Percentiles rank a stretch among this genome's conserved stretches.
These are phyloP conservation scores for Fusarium falciforme DNA, from an alignment of 2,329 filamentous ascomycete genomes.

Conservation along the genomic window DNA sequence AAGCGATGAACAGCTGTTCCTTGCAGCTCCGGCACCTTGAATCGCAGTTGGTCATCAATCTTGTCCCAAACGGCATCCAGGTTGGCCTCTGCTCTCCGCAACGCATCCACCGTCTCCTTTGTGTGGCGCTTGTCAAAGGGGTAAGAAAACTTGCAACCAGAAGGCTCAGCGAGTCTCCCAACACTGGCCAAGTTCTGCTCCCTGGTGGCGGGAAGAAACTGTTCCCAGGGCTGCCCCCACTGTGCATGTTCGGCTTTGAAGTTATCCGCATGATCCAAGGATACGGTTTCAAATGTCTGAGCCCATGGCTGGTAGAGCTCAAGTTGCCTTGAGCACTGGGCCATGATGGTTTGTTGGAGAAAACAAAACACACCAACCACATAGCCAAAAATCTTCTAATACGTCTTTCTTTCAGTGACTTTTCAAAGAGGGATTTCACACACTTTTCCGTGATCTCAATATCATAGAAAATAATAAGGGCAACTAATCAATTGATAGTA, in stretches of 20 bases:
- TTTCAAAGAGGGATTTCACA: too few relatives aligned
- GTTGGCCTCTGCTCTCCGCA: slow-evolving; percentile 59
- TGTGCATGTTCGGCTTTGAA: slow-evolving; percentile 45
- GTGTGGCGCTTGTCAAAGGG: slow-evolving; percentile 58
- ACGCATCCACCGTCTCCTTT: slow-evolving; percentile 55
- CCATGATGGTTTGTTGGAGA: too few relatives aligned
- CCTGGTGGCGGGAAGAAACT: slow-evolving; percentile 26
- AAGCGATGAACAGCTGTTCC: slow-evolving; percentile 45
- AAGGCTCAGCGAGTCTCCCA: slow-evolving; percentile 47
- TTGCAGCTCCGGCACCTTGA: slow-evolving; percentile 16
- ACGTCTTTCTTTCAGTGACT: too few relatives aligned
- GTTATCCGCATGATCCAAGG: slow-evolving; percentile 34
- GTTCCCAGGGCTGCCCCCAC: slow-evolving; percentile 11
- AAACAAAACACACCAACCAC: too few relatives aligned
- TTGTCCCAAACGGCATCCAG: slow-evolving; percentile 44
- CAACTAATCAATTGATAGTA: too few relatives aligned
- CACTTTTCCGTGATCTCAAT: too few relatives aligned
- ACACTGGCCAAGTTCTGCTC: slow-evolving; percentile 17
- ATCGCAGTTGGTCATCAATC: slow-evolving; percentile 23
- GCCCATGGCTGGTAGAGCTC: slow-evolving; percentile 62
- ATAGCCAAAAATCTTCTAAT: too few relatives aligned
- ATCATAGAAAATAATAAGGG: too few relatives aligned
- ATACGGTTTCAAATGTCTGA: slow-evolving; percentile 49
- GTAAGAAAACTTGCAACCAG: slow-evolving; percentile 55
- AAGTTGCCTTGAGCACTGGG: slow-evolving; percentile 58